Percentiles rank a stretch among this genome's conserved stretches.
phyloP scores from a whole-genome alignment of 1,139 yeast species.

The Dujonia santamariae region DNA sequence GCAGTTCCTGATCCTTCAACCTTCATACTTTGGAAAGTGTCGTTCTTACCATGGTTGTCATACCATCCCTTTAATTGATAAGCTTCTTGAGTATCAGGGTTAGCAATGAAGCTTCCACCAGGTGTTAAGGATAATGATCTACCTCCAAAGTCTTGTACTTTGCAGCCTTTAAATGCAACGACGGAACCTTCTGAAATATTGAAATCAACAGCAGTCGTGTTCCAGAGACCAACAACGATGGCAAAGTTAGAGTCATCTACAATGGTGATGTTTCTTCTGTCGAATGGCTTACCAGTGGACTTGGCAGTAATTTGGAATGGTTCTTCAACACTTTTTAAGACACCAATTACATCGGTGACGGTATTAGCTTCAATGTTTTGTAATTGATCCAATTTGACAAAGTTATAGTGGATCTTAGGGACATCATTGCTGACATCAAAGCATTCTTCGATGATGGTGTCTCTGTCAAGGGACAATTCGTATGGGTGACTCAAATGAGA shows the following conservation, averaged over 20 bases:
- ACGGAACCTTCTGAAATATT: conserved; percentile 74
- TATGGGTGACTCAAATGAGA: conserved; percentile 84
- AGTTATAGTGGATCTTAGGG: conserved; percentile 77
- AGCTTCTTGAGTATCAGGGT: conserved; percentile 90
- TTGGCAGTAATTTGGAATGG: conserved; percentile 84
- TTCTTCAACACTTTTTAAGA: conserved; percentile 72
- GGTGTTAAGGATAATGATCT: conserved; percentile 79
- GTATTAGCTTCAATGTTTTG: conserved; percentile 68
- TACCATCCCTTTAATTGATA: conserved; percentile 93
- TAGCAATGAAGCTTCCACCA: conserved; percentile 68
- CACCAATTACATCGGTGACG: conserved; percentile 83
- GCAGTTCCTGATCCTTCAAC: conserved; percentile 24
- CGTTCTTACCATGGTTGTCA: conserved; percentile 69
- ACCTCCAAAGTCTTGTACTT: conserved; percentile 87
- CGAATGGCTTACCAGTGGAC: conserved; percentile 84
- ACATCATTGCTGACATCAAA: conserved; percentile 55
- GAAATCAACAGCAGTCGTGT: conserved; percentile 78
- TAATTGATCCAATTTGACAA: conserved; percentile 66
- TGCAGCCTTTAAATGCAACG: conserved; percentile 88
- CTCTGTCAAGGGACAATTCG: conserved; percentile 80
- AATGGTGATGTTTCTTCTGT: conserved; percentile 81
- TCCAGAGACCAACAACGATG: conserved; percentile 86
- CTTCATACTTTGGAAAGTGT: conserved; percentile 61
- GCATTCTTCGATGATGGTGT: conserved; percentile 72
- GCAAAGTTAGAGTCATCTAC: conserved; percentile 85